Evolutionary conservation across 2,329 filamentous ascomycete species (phyloP).

Genomic region (Aureobasidium subglaciale): DNA sequence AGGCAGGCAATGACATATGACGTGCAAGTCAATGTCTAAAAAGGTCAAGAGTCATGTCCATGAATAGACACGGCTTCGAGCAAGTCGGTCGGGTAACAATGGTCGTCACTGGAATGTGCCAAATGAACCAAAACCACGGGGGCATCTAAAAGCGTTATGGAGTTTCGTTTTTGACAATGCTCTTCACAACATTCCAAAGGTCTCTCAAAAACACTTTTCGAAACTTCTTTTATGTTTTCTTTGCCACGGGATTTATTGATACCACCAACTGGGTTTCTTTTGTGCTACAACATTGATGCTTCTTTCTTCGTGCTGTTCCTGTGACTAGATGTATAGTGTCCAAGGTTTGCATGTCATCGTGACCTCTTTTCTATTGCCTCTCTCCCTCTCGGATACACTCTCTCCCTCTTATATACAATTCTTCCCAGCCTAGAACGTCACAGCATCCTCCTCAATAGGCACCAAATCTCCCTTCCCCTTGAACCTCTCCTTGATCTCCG

Average conservation of each 20-base stretch:
- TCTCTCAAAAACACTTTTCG: not conserved
- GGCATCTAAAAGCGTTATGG: conserved; percentile 3
- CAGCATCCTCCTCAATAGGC: conserved; percentile 37
- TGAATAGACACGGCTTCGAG: not conserved
- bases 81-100: conserved; percentile 6
- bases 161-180: conserved; percentile 3
- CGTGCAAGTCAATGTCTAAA: not conserved
- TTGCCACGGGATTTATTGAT: not conserved
- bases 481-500: conserved; percentile 44
- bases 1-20: not conserved
- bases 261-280: conserved; percentile 9
- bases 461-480: conserved; percentile 43
- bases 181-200: conserved; percentile 2
- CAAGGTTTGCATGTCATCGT: not conserved
- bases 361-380: too few relatives aligned
- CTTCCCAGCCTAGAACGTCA: conserved; percentile 31
- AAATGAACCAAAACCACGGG: not conserved
- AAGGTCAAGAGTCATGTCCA: conserved; percentile 12
- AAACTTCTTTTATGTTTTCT: conserved; percentile 5
- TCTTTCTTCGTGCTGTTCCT: not conserved
- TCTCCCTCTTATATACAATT: too few relatives aligned
- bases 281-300: not conserved
- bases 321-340: not conserved
- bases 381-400: too few relatives aligned
- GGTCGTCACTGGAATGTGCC: conserved; percentile 8